Evolutionary conservation across 176 grass and related monocot species (phyloP).

Genomic region (Triticum dicoccoides): DNA sequence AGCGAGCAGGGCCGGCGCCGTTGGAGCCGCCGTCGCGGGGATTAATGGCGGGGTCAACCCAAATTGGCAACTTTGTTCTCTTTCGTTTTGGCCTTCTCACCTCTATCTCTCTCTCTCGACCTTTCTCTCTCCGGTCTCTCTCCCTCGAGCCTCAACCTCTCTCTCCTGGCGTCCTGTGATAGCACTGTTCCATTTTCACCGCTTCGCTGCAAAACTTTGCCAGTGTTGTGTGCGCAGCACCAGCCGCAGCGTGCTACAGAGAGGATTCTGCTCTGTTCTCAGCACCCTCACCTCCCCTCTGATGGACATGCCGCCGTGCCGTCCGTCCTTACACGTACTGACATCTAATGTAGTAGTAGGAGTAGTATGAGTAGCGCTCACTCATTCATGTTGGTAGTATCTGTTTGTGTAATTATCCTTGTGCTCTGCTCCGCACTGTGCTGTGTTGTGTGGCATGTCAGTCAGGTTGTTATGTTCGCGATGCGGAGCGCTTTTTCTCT

Average conservation of each 20-base stretch:
- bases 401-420: not conserved
- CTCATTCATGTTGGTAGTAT: too few relatives aligned
- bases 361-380: too few relatives aligned
- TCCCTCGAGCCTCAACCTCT: too few relatives aligned
- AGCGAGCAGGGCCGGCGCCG: slow-evolving; percentile 53
- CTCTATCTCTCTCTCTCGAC: not conserved
- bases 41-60: slow-evolving; percentile 67
- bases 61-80: slow-evolving; percentile 32
- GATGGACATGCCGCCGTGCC: not conserved
- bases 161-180: not conserved
- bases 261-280: not conserved
- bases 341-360: not conserved
- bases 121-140: not conserved
- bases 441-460: slow-evolving; percentile 2
- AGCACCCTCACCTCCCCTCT: not conserved
- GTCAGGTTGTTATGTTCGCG: not conserved
- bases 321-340: not conserved
- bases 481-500: not conserved
- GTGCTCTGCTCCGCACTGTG: not conserved
- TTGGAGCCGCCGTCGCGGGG: slow-evolving; percentile 69
- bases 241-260: not conserved
- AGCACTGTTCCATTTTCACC: not conserved
- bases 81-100: not conserved
- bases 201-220: not conserved
- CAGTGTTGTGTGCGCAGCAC: not conserved